Evolutionary conservation across 306 rosid genomes (phyloP).

Genomic region (Adenanthera pavonina): DNA sequence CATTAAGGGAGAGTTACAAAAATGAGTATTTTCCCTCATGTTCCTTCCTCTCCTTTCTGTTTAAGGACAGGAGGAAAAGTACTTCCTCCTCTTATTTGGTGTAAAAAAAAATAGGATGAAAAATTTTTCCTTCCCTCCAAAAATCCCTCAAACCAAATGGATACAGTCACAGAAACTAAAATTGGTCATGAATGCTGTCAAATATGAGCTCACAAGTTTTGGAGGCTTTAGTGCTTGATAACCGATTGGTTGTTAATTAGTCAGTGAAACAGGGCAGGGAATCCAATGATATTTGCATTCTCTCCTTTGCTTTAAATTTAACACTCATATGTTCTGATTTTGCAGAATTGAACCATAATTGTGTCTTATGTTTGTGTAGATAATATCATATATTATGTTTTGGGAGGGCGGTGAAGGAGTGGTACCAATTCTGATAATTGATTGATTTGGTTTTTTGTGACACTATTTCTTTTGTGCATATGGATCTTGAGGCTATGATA

Average conservation of each 20-base stretch:
- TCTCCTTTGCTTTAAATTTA: slow-evolving; percentile 5
- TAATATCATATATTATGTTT: no score
- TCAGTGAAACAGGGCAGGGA: slow-evolving; percentile 24
- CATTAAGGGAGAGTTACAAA: no score
- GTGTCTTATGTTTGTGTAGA: no score
- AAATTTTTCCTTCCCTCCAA: no score
- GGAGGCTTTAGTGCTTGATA: slow-evolving; percentile 19
- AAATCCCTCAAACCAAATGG: not conserved
- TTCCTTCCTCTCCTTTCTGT: no score
- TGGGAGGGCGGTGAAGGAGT: not conserved
- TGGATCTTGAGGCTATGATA: slow-evolving; percentile 10
- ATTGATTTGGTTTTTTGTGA: slow-evolving; percentile 14
- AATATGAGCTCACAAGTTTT: slow-evolving; percentile 5
- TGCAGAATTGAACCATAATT: not conserved
- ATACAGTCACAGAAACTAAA: slow-evolving; percentile 33
- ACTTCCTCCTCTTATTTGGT: no score
- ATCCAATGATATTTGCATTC: not conserved
- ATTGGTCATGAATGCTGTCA: slow-evolving; percentile 29
- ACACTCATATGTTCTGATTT: not conserved
- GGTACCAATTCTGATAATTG: not conserved
- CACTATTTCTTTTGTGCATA: slow-evolving; percentile 1
- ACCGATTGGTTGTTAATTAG: slow-evolving; percentile 25
- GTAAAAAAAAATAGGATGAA: no score
- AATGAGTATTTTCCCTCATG: no score
- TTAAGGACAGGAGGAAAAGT: no score